These are phyloP conservation scores for Hericium erinaceus DNA, from an alignment of 768 basidiomycete species.

Conservation along the genomic window DNA sequence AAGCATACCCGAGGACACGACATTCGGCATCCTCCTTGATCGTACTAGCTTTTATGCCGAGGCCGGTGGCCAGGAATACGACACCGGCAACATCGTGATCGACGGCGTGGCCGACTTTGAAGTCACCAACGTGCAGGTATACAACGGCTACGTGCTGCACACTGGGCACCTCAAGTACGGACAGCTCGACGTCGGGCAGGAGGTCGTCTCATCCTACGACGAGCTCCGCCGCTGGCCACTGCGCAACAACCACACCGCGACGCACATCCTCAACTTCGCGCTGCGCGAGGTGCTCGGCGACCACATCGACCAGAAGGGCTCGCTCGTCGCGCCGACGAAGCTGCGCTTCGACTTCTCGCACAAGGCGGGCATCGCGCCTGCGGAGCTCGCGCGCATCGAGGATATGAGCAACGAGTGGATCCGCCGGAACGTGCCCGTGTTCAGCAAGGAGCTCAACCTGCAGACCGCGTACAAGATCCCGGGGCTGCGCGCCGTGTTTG, in stretches of 20 bases:
- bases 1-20: slow-evolving; percentile 49
- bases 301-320: slow-evolving; percentile 97
- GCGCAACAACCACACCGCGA: slow-evolving; percentile 96
- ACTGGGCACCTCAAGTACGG: slow-evolving; percentile 89
- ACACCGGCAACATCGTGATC: slow-evolving; percentile 90
- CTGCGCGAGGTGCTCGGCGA: slow-evolving; percentile 93
- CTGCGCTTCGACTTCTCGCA: slow-evolving; percentile 99
- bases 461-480: slow-evolving; percentile 76
- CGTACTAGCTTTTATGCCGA: slow-evolving; percentile 96
- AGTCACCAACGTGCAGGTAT: slow-evolving; percentile 88
- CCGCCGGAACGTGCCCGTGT: slow-evolving; percentile 80
- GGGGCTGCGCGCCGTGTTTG: slow-evolving; percentile 94
- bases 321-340: slow-evolving; percentile 90
- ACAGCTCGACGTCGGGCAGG: slow-evolving; percentile 62
- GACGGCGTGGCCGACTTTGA: slow-evolving; percentile 89
- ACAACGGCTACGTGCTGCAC: slow-evolving; percentile 93
- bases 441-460: slow-evolving; percentile 76
- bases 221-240: slow-evolving; percentile 94
- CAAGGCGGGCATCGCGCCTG: slow-evolving; percentile 71
- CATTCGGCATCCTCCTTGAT: slow-evolving; percentile 85
- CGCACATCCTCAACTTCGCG: slow-evolving; percentile 92
- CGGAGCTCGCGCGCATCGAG: slow-evolving; percentile 81
- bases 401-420: slow-evolving; percentile 83
- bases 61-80: slow-evolving; percentile 93
- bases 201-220: slow-evolving; percentile 86